Evolutionary conservation across 2,329 filamentous ascomycete species (phyloP).

Genomic region (Penicillium glabrum): DNA sequence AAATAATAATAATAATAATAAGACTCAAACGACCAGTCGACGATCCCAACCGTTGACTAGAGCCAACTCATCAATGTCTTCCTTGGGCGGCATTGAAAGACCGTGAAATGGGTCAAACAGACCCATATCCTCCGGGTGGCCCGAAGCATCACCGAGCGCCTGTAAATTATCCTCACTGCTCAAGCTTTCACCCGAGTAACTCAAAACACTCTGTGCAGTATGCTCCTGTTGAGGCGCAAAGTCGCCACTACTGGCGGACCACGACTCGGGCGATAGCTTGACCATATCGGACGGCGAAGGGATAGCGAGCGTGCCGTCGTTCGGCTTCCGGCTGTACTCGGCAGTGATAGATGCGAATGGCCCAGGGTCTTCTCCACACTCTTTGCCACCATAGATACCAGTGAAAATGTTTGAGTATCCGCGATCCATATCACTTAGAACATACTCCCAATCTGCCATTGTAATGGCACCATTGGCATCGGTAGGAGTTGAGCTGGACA

Average conservation of each 20-base stretch:
- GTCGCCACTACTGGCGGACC: conserved; percentile 43
- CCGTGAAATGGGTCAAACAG: conserved; percentile 36
- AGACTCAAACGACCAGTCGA: conserved; percentile 31
- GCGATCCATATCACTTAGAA: conserved; percentile 76
- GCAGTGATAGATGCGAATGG: conserved; percentile 37
- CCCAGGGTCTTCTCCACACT: conserved; percentile 36
- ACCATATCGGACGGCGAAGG: conserved; percentile 30
- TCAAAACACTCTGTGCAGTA: conserved; percentile 55
- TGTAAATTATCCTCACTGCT: conserved; percentile 50
- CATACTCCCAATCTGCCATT: conserved; percentile 75
- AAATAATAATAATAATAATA: not conserved
- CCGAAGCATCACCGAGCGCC: conserved; percentile 19
- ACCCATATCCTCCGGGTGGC: conserved; percentile 30
- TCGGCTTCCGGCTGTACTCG: conserved; percentile 31
- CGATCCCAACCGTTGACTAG: conserved; percentile 34
- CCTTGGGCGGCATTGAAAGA: conserved; percentile 38
- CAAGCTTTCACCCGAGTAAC: conserved; percentile 61
- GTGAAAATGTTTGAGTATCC: conserved; percentile 76
- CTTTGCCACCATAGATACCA: conserved; percentile 48
- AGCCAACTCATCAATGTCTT: conserved; percentile 34
- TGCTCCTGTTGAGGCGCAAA: conserved; percentile 28
- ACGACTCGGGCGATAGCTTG: conserved; percentile 39
- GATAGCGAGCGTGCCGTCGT: conserved; percentile 16
- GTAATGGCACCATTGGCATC: conserved; percentile 47
- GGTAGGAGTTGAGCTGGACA: conserved; percentile 48